These are phyloP conservation scores for Cystobasidium pallidum DNA, from an alignment of 1,284 basidiomycete genomes.

Conservation along the genomic window DNA sequence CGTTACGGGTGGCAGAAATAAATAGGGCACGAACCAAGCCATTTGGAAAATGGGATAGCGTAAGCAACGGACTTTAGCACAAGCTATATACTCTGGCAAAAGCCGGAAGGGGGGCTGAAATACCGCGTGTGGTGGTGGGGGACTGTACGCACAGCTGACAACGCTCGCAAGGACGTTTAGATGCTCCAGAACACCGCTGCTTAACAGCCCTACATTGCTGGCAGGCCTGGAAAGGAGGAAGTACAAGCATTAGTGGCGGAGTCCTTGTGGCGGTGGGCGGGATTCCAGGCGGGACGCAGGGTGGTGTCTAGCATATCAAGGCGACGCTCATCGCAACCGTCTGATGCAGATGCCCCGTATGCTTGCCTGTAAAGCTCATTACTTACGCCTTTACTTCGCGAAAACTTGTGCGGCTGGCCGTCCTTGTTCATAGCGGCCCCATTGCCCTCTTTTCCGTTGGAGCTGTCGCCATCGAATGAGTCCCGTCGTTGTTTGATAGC, in stretches of 20 bases:
- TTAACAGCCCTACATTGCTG: constrained; percentile 44
- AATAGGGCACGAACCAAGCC: background rate
- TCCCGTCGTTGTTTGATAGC: constrained; percentile 2
- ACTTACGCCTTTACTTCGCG: constrained; percentile 43
- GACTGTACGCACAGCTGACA: constrained; percentile 43
- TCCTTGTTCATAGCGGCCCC: constrained; percentile 12
- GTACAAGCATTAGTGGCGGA: background rate
- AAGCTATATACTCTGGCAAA: background rate
- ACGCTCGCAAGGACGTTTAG: constrained; percentile 41
- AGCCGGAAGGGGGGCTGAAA: background rate
- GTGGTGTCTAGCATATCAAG: background rate
- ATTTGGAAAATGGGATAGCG: constrained; percentile 6
- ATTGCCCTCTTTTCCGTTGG: constrained; percentile 16
- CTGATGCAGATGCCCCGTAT: too few relatives aligned
- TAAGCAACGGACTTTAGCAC: constrained; percentile 2
- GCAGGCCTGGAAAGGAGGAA: constrained; percentile 28
- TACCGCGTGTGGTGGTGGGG: too few relatives aligned
- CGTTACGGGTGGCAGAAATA: too few relatives aligned
- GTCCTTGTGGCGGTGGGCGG: background rate
- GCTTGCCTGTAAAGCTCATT: too few relatives aligned
- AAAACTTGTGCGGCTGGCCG: constrained; percentile 34
- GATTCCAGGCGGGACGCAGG: background rate
- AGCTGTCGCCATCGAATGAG: constrained; percentile 14
- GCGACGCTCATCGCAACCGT: too few relatives aligned
- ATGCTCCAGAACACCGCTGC: constrained; percentile 38